phyloP scores from a whole-genome alignment of 2,329 filamentous ascomycete genomes.

The Hypocrella siamensis region DNA sequence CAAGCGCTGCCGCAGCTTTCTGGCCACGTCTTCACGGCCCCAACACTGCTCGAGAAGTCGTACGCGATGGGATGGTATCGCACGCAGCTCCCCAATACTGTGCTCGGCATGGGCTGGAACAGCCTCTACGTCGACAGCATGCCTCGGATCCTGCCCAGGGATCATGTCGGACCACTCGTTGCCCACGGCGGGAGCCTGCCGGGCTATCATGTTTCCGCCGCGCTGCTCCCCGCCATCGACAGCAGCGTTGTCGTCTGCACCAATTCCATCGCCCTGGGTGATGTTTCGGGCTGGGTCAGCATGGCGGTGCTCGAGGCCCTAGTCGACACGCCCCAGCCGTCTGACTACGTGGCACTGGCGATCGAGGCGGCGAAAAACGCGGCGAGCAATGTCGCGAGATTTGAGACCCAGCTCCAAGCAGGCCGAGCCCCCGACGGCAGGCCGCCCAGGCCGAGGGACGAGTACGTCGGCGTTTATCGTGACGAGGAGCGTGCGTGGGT shows the following conservation, averaged over 20 bases:
- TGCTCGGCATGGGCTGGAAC: neutral
- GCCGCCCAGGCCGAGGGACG: too few species aligned
- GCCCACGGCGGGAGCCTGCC: neutral
- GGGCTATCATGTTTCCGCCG: neutral
- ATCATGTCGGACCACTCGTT: neutral
- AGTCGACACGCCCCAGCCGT: neutral
- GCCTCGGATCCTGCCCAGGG: neutral
- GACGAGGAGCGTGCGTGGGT: neutral
- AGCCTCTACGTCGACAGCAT: neutral
- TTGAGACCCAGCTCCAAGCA: neutral
- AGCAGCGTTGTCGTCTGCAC: slow-evolving; percentile 1
- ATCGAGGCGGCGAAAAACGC: neutral
- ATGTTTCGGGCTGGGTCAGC: slow-evolving; percentile 1
- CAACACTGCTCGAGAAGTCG: neutral
- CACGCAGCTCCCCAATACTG: neutral
- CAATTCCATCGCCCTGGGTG: neutral
- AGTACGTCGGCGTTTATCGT: neutral
- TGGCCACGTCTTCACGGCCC: neutral
- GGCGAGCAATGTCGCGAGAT: neutral
- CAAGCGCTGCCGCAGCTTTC: neutral
- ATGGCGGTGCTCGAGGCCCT: neutral
- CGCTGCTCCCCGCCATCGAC: neutral
- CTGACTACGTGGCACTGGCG: neutral
- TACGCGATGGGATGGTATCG: neutral
- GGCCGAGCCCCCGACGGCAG: neutral